Conservation (phyloP, 352 stramenopile species). For the Aphanomyces euteiches region DNA sequence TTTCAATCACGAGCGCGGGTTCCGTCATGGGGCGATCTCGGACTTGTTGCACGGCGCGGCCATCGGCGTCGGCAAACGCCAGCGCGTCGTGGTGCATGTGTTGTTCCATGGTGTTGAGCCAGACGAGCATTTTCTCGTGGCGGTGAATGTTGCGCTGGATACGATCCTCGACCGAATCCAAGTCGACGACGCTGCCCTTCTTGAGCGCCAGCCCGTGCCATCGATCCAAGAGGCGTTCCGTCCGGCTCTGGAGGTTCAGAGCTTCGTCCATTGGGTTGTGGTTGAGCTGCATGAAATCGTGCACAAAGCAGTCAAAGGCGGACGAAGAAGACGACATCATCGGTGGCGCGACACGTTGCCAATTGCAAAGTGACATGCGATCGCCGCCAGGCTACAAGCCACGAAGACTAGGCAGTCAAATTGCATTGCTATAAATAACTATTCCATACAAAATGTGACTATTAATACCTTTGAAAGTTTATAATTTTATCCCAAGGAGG, state of each 20-base stretch:
- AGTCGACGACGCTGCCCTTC: not conserved
- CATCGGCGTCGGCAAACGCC: not conserved
- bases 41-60: not conserved
- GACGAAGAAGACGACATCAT: not conserved
- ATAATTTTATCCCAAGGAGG: too few species aligned
- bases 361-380: too few species aligned
- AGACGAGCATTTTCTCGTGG: slow-evolving; percentile 7
- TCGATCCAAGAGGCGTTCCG: slow-evolving; percentile 8
- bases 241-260: not conserved
- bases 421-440: not conserved
- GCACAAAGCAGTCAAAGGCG: slow-evolving; percentile 9
- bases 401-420: not conserved
- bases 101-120: slow-evolving; percentile 5
- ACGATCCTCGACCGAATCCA: not conserved
- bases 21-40: not conserved
- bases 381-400: too few species aligned
- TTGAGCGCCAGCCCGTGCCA: slow-evolving; percentile 18
- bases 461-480: too few species aligned
- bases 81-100: slow-evolving; percentile 1
- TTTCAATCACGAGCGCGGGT: slow-evolving; percentile 2
- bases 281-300: slow-evolving; percentile 9
- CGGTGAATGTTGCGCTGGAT: slow-evolving; percentile 20
- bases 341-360: too few species aligned
- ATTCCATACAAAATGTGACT: too few species aligned
- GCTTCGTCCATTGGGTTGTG: slow-evolving; percentile 8